phyloP scores from a whole-genome alignment of 1,284 basidiomycete genomes.

The Xerocomus amazonicus region DNA sequence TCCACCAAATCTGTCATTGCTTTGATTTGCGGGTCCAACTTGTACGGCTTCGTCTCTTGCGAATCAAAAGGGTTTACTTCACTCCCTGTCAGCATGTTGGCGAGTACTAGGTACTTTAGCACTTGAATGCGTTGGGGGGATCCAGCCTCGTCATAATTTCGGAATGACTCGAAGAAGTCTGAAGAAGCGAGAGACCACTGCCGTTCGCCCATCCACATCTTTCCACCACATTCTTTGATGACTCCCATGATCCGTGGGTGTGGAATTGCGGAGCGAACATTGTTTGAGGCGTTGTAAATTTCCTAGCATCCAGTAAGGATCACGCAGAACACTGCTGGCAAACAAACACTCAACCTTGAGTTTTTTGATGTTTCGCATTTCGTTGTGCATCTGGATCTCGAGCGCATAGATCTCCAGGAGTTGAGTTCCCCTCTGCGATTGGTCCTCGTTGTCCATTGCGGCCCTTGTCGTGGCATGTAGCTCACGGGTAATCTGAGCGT shows the following conservation, averaged over 20 bases:
- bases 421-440: slow-evolving; percentile 86
- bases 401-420: slow-evolving; percentile 97
- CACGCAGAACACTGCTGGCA: neutral
- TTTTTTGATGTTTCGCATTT: slow-evolving; percentile 92
- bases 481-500: slow-evolving; percentile 63
- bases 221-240: slow-evolving; percentile 98
- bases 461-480: slow-evolving; percentile 64
- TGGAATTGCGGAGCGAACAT: slow-evolving; percentile 94
- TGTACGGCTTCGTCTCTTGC: slow-evolving; percentile 99
- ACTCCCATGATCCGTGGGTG: slow-evolving; percentile 99
- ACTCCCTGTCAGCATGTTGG: slow-evolving; percentile 97
- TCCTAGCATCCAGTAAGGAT: slow-evolving; percentile 50
- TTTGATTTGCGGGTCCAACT: slow-evolving; percentile 92
- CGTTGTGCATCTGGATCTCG: slow-evolving; percentile 99
- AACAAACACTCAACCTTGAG: slow-evolving; percentile 65
- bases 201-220: slow-evolving; percentile 99
- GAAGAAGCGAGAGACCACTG: slow-evolving; percentile 96
- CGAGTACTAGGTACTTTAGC: slow-evolving; percentile 96
- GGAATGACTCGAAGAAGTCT: slow-evolving; percentile 98
- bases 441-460: slow-evolving; percentile 69
- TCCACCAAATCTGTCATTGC: slow-evolving; percentile 98
- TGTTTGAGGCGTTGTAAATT: slow-evolving; percentile 93
- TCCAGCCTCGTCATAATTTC: slow-evolving; percentile 98
- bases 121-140: slow-evolving; percentile 96
- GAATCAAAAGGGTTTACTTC: slow-evolving; percentile 99